Base-by-base conservation (phyloP, 2,329 filamentous ascomycete species). In the Juglanconis oblonga region DNA sequence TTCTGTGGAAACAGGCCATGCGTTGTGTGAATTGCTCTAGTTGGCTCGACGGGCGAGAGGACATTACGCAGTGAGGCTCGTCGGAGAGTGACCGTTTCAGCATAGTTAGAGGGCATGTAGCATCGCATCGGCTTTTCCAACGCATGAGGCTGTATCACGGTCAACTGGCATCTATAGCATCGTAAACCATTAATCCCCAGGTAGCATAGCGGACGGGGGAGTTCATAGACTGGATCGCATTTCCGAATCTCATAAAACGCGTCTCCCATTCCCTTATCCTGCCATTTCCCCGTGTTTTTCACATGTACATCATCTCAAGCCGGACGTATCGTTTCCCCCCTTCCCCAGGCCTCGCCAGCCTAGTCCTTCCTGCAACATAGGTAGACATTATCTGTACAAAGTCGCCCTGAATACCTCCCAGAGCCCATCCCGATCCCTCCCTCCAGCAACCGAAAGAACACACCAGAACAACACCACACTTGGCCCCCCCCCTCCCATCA, bases 11-110 rank as follows among this genome's bases (percentile, higher is more conserved):
- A 9, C 38, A 81, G 79, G 72, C 77, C 24, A 60, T 71, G 36
- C 75, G 79, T 9, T 82, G 80, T 63, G 66, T 81, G 49, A 77
- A 81, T 59, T 82, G 79, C 65, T 80, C 77, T 10, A 81, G 78
- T 65, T 82, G 80, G 79, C 74, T 78, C 17, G 80, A 82, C 62
- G 80, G 80, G 1, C 71, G 80, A 55, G 80, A 82, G 64, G 79
- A 81, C 31, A 62, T 32, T 5, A 11, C 40, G 36, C 53, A 54
- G 11, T 24, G 9, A 5, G 10, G 10, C n/a, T 14, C 38, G 38
- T 11, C n/a, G 38, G 11, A 48, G 45, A 42, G 38, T 42, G 38
- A 5, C 11, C 4, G 11, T 13, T 42, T 14, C 5, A 7, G 38
- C 38, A 42, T 5, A 42, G 2, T 42, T 14, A 42, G n/a, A 14